Base-by-base conservation (phyloP, 208 protist genomes). In the Leishmania tarentolae region DNA sequence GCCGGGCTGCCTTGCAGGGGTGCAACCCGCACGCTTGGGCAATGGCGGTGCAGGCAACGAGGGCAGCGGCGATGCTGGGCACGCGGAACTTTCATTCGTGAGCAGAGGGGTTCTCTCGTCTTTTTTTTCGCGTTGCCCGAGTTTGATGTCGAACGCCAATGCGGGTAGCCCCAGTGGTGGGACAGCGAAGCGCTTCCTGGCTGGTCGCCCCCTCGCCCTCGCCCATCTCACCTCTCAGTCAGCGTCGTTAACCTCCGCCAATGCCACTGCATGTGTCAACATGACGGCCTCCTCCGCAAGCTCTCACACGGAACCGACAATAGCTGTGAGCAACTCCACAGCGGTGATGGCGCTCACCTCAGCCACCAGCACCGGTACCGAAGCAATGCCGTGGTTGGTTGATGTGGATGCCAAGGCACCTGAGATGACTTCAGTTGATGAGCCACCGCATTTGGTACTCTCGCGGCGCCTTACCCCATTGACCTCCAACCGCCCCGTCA, bases 391-490 rank as follows among this genome's bases (percentile, higher is more conserved):
- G 69, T 15, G 13, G 7, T 40, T 56, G 19, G 46, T 37, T 46
- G 40, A 40, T 28, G 44, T 46, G 9, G 8, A 42, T 15, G 69
- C 21, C 24, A 21, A 53, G 35, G 19, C 8, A 21, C 28, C 24
- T 21, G 3, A 19, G 69, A 31, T 74, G 69, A 53, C 52, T 37
- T 68, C 70, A 44, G 53, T 44, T 24, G 42, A 31, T 28, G 24
- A 3, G 40, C 5, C 35, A 1, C 70, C 35, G 31, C 57, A 81
- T 47, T 31, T 13, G 40, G 52, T 53, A 4, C 0, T 76, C 19
- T 70, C 70, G 19, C 78, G 76, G 37, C 77, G 52, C 47, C 50
- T 81, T 50, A 7, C 61, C 78, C 19, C 57, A 19, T 44, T 37
- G 11, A 0, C 61, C 52, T 65, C 77, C 37, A 3, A 3, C 42